phyloP scores from a whole-genome alignment of 345 rosid genomes.

The Alliaria petiolata region DNA sequence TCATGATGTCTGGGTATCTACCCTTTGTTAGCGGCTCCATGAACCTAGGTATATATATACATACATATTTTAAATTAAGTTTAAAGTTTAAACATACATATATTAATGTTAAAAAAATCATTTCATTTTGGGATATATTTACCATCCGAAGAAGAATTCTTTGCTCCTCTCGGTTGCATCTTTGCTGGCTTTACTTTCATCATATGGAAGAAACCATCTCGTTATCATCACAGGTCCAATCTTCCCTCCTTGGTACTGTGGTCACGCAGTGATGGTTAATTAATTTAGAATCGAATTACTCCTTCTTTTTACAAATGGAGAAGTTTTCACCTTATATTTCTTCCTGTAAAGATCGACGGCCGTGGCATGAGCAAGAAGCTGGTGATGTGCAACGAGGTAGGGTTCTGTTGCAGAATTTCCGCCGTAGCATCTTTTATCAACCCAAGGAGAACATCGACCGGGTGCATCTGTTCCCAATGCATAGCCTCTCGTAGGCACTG shows the following conservation, averaged over 20 bases:
- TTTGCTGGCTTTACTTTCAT: neutral
- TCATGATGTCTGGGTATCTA: conserved; percentile 21
- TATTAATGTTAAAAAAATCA: no score
- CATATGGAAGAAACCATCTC: conserved; percentile 26
- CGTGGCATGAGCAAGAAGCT: conserved; percentile 23
- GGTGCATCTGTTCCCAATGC: conserved; percentile 33
- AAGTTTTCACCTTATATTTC: conserved; percentile 12
- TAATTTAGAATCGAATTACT: no score
- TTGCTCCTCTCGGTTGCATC: conserved; percentile 4
- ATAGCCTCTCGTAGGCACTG: conserved; percentile 23
- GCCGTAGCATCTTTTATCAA: neutral
- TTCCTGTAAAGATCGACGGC: conserved; percentile 4
- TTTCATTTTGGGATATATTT: neutral
- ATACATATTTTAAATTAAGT: no score
- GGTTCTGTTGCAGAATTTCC: conserved; percentile 31
- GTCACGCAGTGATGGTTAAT: neutral
- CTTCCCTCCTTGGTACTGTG: conserved; percentile 13
- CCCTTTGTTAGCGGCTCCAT: conserved; percentile 29
- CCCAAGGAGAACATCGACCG: conserved; percentile 36
- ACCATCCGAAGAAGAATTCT: conserved; percentile 27
- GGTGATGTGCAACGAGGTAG: conserved; percentile 10
- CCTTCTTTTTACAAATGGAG: no score
- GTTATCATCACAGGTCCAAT: conserved; percentile 34
- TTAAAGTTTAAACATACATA: no score
- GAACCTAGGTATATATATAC: conserved; percentile 7